These are phyloP conservation scores for Halophytophthora polymorphica DNA, from an alignment of 352 stramenopile genomes.

Conservation along the genomic window DNA sequence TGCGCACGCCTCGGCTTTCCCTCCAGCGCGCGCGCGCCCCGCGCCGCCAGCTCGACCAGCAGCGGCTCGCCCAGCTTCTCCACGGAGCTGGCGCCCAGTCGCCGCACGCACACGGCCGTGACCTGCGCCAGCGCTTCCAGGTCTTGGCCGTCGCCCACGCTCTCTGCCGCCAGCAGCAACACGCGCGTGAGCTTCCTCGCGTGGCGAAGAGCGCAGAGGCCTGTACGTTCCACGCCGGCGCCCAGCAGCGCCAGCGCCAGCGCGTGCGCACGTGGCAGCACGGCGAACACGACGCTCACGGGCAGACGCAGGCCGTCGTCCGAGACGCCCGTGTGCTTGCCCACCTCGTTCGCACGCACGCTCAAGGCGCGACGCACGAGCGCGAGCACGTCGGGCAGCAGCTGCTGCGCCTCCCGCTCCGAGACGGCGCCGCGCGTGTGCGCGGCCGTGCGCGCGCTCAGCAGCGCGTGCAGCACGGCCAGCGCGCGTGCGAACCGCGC, in stretches of 20 bases:
- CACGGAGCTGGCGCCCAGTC: slow-evolving; percentile 64
- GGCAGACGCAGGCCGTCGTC: slow-evolving; percentile 75
- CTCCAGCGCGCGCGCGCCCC: slow-evolving; percentile 50
- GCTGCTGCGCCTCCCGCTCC: slow-evolving; percentile 74
- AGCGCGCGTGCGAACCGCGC: slow-evolving; percentile 37
- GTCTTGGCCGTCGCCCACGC: slow-evolving; percentile 24
- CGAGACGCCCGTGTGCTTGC: slow-evolving; percentile 79
- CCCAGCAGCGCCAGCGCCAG: slow-evolving; percentile 40
- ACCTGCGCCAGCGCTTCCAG: slow-evolving; percentile 44
- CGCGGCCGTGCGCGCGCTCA: slow-evolving; percentile 35
- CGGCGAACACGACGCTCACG: slow-evolving; percentile 66
- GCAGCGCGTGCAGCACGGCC: slow-evolving; percentile 34
- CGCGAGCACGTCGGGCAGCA: slow-evolving; percentile 50
- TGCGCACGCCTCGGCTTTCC: slow-evolving; percentile 13
- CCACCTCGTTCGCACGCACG: slow-evolving; percentile 65
- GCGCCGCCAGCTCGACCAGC: slow-evolving; percentile 53
- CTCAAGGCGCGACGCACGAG: slow-evolving; percentile 59
- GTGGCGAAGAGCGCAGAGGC: slow-evolving; percentile 63
- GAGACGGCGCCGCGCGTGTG: slow-evolving; percentile 35
- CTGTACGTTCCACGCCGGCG: slow-evolving; percentile 39
- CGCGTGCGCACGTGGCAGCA: slow-evolving; percentile 57
- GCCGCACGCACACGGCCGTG: slow-evolving; percentile 47
- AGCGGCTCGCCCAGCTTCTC: slow-evolving; percentile 69
- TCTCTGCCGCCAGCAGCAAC: slow-evolving; percentile 57
- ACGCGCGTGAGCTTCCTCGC: slow-evolving; percentile 63